Base-by-base conservation (phyloP, 768 basidiomycete genomes). In the Podaxis sp. region DNA sequence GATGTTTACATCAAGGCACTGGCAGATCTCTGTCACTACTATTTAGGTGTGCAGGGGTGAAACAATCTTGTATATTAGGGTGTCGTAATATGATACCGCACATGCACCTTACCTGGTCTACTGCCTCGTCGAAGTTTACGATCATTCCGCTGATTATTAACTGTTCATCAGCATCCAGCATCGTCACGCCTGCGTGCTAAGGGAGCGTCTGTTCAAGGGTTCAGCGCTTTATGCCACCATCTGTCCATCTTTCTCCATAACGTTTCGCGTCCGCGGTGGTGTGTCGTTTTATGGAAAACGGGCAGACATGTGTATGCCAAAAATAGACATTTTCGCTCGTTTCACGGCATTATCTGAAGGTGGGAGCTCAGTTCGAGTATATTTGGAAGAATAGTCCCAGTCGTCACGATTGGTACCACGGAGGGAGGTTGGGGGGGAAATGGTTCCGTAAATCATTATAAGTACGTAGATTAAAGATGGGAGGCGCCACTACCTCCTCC, bases 301-400 rank as follows among this genome's bases (percentile, higher is more conserved):
- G 33, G 33, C 8, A 2, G 33, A 33, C 33, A 33, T 9, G 33
- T 8, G 9, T 7, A 19, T 22, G 43, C 43, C 19, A n/a, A 46
- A 46, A 17, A n/a, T 46, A 46, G 19, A 4, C 43, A 46, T 19
- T 17, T 46, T 19, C 5, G 17, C n/a, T 19, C 43, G 43, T 46
- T 46, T 46, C 43, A n/a, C 19, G 17, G 2, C 43, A 46, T 17
- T 9, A 46, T 19, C 19, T 17, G 43, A 15, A 19, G 7, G 43
- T 15, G 43, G 17, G 9, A 6, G 43, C 43, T 46, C 43, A 8
- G 19, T 4, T 27, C 9, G 25, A 22, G 24, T 24, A 8, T 7
- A 40, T 33, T 43, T 46, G 22, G 37, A 12, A 3, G 70, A 50
- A 59, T 50, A 37, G 49, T 37, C 17, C 15, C 37, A 38, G 49